Base-by-base conservation (phyloP, 352 stramenopile species). In the Phytophthora pseudosyringae region DNA sequence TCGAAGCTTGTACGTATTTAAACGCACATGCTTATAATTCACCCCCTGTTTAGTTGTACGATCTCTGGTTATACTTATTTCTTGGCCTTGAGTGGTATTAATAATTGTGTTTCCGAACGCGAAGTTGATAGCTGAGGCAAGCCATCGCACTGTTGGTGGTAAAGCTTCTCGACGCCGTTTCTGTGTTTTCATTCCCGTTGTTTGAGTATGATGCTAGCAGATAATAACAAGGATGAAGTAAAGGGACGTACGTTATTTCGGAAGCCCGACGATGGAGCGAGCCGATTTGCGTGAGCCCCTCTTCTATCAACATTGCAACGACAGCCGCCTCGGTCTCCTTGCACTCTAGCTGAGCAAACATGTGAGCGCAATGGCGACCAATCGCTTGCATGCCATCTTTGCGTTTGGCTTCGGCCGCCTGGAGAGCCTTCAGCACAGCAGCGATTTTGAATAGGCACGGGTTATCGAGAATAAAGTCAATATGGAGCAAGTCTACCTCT, bases 301-400 rank as follows among this genome's bases (percentile, higher is more conserved):
- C 69, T 28, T 74, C 48, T 4, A 57, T 45, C 10, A 89, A 15
- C 44, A 87, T 13, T 3, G 58, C 25, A 35, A 79, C 45, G 11
- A 89, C 53, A 35, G 71, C 76, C 5, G 75, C 70, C 45, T 86
- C 77, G 0, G 64, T 77, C 47, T 89, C 81, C 51, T 83, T 84
- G 49, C 75, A 79, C 47, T 88, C 81, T 4, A 90, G 58, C 32
- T 89, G 81, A 13, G 67, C 76, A 45, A 88, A 88, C 68, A 90
- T 59, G 49, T 86, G 77, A 15, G 75, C 79, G 21, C 81, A 90
- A 46, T 89, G 79, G 4, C 73, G 60, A 0, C 74, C 75, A 40
- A 90, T 88, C 76, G 71, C 85, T 31, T 75, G 53, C 75, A 88
- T 84, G 9, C 61, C 62, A 7, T 81, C 67, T 44, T 83, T 88